Evolutionary conservation across 441 rosid species (phyloP).

Genomic region (Populus hybrid): DNA sequence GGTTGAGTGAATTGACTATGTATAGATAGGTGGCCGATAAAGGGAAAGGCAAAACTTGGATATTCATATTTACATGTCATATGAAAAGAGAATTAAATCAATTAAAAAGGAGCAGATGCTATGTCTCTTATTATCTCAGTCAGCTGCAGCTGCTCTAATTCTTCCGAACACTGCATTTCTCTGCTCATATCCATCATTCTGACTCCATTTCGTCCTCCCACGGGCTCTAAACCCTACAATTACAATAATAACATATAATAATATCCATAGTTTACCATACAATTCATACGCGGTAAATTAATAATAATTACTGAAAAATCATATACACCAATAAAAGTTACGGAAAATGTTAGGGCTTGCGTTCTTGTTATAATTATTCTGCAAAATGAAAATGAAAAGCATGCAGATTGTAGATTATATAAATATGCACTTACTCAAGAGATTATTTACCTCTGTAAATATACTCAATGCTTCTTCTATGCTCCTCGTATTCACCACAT

Average conservation of each 20-base stretch:
- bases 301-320: not conserved
- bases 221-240: constrained; percentile 38
- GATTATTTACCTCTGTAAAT: constrained; percentile 35
- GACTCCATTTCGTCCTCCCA: not conserved
- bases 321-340: not conserved
- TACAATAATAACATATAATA: not conserved
- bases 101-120: constrained; percentile 40
- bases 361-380: not conserved
- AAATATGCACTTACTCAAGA: not conserved
- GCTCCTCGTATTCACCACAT: constrained; percentile 38
- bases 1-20: too few relatives aligned
- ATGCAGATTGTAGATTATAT: not conserved
- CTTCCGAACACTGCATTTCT: constrained; percentile 4
- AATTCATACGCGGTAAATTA: not conserved
- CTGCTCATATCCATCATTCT: not conserved
- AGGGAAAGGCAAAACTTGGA: too few relatives aligned
- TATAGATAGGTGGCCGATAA: too few relatives aligned
- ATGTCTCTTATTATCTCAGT: constrained; percentile 16
- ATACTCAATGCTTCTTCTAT: constrained; percentile 42
- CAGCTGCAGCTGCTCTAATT: not conserved
- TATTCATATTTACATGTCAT: too few relatives aligned
- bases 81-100: not conserved
- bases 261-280: not conserved
- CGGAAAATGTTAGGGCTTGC: too few relatives aligned
- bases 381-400: not conserved